Conservation (phyloP, 106 monocot species). For the Vanilla planifolia region DNA sequence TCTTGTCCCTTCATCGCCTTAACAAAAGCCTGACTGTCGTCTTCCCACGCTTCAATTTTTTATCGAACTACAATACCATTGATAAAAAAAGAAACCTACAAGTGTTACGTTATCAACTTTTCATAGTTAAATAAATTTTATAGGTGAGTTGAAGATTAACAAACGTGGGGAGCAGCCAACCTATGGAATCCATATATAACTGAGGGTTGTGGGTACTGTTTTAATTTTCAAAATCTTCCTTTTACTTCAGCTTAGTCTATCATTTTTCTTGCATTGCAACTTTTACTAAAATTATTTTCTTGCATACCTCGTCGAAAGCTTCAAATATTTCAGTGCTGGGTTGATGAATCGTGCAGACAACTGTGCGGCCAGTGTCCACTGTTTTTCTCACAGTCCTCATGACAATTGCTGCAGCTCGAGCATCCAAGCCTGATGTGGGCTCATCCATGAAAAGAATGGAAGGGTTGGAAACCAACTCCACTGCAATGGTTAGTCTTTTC, state of each 20-base stretch:
- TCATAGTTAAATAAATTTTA: no score
- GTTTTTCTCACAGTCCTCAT: constrained; percentile 70
- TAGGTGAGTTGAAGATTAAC: no score
- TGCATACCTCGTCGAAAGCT: constrained; percentile 63
- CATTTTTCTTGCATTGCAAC: no score
- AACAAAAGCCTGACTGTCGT: no score
- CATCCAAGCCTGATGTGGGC: constrained; percentile 71
- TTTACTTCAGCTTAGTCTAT: neutral
- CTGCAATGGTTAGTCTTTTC: constrained; percentile 65
- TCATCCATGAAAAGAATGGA: constrained; percentile 84
- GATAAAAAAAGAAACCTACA: no score
- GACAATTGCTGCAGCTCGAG: constrained; percentile 70
- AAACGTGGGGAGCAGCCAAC: no score
- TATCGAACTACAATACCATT: no score
- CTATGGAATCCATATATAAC: no score
- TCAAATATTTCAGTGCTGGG: constrained; percentile 78
- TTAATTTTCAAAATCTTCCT: neutral
- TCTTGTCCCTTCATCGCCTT: no score
- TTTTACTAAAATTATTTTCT: neutral
- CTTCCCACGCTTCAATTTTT: no score
- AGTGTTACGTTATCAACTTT: no score
- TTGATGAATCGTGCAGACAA: constrained; percentile 70
- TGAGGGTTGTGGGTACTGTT: neutral
- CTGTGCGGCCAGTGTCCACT: constrained; percentile 55
- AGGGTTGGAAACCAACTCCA: constrained; percentile 62